Evolutionary conservation across 768 basidiomycete species (phyloP).

Genomic region (Termitomyces sp.): DNA sequence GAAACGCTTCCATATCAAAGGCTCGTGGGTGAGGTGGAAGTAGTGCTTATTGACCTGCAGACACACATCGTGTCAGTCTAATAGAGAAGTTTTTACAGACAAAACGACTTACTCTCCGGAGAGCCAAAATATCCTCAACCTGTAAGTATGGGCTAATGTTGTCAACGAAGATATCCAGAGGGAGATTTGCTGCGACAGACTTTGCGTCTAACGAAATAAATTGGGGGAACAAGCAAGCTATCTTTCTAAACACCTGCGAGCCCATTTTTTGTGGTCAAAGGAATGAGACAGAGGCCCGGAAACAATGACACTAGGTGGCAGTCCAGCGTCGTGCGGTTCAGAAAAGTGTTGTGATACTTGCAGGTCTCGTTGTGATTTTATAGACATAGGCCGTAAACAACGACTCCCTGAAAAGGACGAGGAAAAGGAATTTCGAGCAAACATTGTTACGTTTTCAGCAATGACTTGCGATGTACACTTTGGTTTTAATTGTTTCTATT

Average conservation of each 20-base stretch:
- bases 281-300: background rate
- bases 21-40: constrained; percentile 60
- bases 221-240: background rate
- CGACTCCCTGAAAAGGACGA: background rate
- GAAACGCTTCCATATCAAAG: constrained; percentile 67
- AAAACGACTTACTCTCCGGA: constrained; percentile 33
- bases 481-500: background rate
- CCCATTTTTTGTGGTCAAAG: background rate
- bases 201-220: background rate
- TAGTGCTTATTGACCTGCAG: constrained; percentile 51
- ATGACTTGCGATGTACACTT: background rate
- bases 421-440: background rate
- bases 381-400: background rate
- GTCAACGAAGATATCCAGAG: constrained; percentile 28
- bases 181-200: background rate
- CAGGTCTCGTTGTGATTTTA: background rate
- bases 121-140: constrained; percentile 40
- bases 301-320: background rate
- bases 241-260: background rate
- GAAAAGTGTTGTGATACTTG: background rate
- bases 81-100: background rate
- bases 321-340: background rate
- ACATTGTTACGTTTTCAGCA: background rate
- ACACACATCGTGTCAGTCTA: background rate
- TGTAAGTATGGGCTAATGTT: constrained; percentile 33